Base-by-base conservation (phyloP, 179 eudicot species). In the Beta corolliflora region DNA sequence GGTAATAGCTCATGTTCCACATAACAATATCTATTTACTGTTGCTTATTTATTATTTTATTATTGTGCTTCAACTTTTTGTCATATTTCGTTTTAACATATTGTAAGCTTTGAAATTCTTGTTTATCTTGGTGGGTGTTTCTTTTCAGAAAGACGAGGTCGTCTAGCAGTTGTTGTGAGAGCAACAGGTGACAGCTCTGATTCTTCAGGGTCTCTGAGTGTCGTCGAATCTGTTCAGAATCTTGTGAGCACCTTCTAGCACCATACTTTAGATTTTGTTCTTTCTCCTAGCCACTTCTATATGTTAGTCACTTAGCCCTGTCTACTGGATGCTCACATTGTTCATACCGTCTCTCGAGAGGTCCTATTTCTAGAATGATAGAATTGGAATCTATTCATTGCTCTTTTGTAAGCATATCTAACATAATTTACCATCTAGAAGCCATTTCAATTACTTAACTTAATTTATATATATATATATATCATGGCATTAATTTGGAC, bases 121-220 rank as follows among this genome's bases (percentile, higher is more conserved):
- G 36, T 61, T 81, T 74, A 55, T 36, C 52, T 31, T 81, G 64
- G 31, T 46, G 61, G 68, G 45, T 69, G 53, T 21, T 52, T 78
- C n/a, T 65, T 70, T 88, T 46, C 83, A 91, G 97, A 85, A 79
- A 86, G 86, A 86, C 86, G 79, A 80, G 82, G 85, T 23, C 89
- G 87, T 67, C 71, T 81, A 69, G 74, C 86, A 0, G 70, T 88
- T 71, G 82, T 78, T 59, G 88, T 85, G 80, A 96, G 88, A 85
- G 97, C 98, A 64, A 50, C 89, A 0, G 83, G 97, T 80, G 96
- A 94, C 75, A 90, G 90, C 86, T 91, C 98, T 41, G 98, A 92
- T 79, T 83, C 97, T 58, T 93, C 97, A 9, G 67, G 91, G 72
- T 91, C 97, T 21, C 83, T 88, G 52, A 89, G 88, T 81, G 77